Percentiles rank a stretch among this genome's conserved stretches.
These are phyloP conservation scores for Pseudogymnoascus sp. DNA, from an alignment of 2,329 filamentous ascomycete genomes.

Conservation along the genomic window DNA sequence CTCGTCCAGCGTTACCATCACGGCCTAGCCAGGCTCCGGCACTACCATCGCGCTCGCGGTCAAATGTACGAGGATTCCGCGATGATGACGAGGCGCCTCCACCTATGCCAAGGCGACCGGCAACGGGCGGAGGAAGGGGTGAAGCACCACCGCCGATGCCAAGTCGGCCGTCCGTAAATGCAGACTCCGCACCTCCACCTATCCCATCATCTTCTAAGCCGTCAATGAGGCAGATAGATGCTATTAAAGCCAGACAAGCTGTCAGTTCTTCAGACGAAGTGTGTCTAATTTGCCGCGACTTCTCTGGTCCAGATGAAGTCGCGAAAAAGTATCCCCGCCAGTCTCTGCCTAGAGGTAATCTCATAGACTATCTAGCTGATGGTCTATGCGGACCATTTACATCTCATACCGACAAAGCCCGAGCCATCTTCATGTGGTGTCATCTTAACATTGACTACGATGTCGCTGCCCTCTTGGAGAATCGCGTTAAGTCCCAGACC, in stretches of 20 bases:
- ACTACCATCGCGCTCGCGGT: background rate
- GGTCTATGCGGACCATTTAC: slow-evolving; percentile 72
- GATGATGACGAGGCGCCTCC: background rate
- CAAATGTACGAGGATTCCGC: background rate
- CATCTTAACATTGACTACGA: slow-evolving; percentile 92
- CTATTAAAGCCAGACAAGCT: slow-evolving; percentile 25
- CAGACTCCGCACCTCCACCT: slow-evolving; percentile 20
- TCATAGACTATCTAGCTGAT: slow-evolving; percentile 65
- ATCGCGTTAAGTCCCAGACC: slow-evolving; percentile 56
- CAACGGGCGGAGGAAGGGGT: background rate
- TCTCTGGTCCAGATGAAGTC: slow-evolving; percentile 69
- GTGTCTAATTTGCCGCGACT: slow-evolving; percentile 85
- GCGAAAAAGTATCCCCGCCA: slow-evolving; percentile 68
- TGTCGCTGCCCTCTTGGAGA: slow-evolving; percentile 66
- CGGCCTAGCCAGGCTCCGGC: slow-evolving; percentile 15
- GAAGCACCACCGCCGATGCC: slow-evolving; percentile 1
- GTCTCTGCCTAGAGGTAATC: slow-evolving; percentile 52
- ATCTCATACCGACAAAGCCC: slow-evolving; percentile 81
- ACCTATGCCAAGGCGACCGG: background rate
- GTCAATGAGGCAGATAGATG: slow-evolving; percentile 40
- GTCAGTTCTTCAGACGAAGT: slow-evolving; percentile 21
- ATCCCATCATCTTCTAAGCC: slow-evolving; percentile 26
- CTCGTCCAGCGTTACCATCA: slow-evolving; percentile 23
- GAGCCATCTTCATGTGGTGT: slow-evolving; percentile 89
- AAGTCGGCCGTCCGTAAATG: slow-evolving; percentile 12